phyloP scores from a whole-genome alignment of 116 monocot genomes.

The Iris pallida region DNA sequence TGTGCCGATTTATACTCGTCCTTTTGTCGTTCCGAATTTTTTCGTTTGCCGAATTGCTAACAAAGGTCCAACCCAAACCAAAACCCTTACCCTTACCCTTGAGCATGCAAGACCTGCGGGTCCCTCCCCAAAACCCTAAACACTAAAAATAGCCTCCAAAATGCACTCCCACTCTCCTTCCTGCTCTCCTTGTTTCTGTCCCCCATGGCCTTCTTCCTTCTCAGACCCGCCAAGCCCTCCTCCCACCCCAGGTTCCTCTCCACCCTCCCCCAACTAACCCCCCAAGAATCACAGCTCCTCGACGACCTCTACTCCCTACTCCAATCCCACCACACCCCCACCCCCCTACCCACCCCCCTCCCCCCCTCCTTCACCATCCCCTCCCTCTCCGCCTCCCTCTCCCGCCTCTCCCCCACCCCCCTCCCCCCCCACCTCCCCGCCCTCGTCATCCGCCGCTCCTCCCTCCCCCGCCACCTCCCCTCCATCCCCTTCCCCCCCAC shows the following conservation, averaged over 20 bases:
- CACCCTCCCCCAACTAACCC: conserved; percentile 5
- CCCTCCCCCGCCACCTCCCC: conserved; percentile 54
- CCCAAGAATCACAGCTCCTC: conserved; percentile 43
- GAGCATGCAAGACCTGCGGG: too few species aligned
- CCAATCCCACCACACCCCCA: conserved; percentile 52
- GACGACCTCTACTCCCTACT: conserved; percentile 51
- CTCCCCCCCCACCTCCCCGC: conserved; percentile 35
- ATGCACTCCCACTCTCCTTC: too few species aligned
- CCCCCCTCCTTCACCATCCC: conserved; percentile 29
- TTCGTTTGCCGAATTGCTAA: too few species aligned
- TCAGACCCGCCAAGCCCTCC: not conserved
- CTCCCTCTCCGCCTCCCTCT: conserved; percentile 29
- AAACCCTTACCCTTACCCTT: too few species aligned
- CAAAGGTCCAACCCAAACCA: too few species aligned
- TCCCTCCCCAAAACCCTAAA: too few species aligned
- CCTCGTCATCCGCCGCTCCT: conserved; percentile 39
- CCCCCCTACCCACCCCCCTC: conserved; percentile 11
- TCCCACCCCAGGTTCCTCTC: not conserved
- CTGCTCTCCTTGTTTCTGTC: too few species aligned
- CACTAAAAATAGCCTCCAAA: too few species aligned
- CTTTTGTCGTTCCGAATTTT: too few species aligned
- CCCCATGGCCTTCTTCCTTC: conserved; percentile 1
- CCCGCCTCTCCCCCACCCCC: conserved; percentile 24
- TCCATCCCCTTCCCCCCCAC: conserved; percentile 50
- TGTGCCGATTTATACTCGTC: too few species aligned